Evolutionary conservation across 1,284 basidiomycete genomes (phyloP), one percentile per base, ranked within the genome.

Genomic region (Coniophora puteana): DNA sequence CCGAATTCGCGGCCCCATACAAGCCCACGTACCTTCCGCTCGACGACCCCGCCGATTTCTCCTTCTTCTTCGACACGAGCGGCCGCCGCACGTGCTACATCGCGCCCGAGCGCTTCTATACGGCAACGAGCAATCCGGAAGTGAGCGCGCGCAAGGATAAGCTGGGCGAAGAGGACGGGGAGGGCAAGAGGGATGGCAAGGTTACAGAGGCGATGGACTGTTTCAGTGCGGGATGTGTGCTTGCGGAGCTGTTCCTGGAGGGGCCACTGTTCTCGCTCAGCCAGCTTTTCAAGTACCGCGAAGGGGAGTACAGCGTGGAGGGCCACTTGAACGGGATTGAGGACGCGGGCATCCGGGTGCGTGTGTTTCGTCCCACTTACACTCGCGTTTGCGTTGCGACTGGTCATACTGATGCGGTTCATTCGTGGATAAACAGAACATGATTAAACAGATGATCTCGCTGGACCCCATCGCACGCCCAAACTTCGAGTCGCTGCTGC

Each of bases 121-220:
- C 85, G 3, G 78, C 86, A 1, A 78, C 78, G 4, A 69, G 66
- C 41, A 78, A 78, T 45, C 81, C 81, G 0, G 86, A 87, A 30
- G 83, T 85, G 44, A 82, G 74, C 41, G 78, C 75, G 37, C 80
- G 76, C 59, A 80, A 78, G 53, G 65, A 69, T 1, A 72, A 66
- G 32, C 55, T 76, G 10, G 68, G 70, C 8, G 63, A 67, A 51
- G 74, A 76, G 10, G 70, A 74, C 33, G 61, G 58, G 27, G 64
- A 69, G 42, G 70, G 72, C 14, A 67, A 66, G 51, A 67, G 74
- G 47, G 86, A 94, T 47, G 87, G 83, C 5, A 83, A 77, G 51
- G 84, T 99, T 17, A 93, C 91, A 0, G 93, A 99, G 63, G 77
- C 89, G 3, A 99, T 99, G 96, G 96, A 99, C 60, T 90, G 95